Base-by-base conservation (phyloP, 2,329 filamentous ascomycete species). In the Anthostomella pinea region DNA sequence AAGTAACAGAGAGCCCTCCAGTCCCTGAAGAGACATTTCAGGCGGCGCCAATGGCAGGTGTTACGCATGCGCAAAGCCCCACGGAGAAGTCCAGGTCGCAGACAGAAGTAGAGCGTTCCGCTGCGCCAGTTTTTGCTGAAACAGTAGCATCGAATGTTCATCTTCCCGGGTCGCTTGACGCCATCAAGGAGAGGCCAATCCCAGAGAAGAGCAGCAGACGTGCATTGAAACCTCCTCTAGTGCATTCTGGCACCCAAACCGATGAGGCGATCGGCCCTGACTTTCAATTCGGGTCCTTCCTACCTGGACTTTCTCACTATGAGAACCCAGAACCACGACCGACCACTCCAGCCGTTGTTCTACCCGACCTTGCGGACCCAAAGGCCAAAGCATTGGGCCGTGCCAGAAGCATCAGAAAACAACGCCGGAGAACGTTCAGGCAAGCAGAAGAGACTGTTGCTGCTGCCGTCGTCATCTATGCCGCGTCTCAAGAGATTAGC, bases 391-490 rank as follows among this genome's bases (percentile, higher is more conserved):
- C 63, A 35, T 55, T 72, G 35, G 65, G 58, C 30, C 57, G 68
- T 29, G 64, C 61, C 15, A 66, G 60, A 35, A 72, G 65, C 30
- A 50, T 74, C 13, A 66, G 64, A 36, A 68, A 67, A 34, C 68
- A 67, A 45, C 64, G 67, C 35, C 69, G 64, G 39, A 59, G 67
- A 39, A 64, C 64, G n/a, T 57, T 71, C 21, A 65, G 63, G 23
- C 59, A 68, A 11, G 69, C 68, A 11, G 73, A 78, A 53, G 75
- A 77, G 39, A 66, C 69, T 21, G 58, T 77, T 20, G 74, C 74
- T 21, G 69, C 73, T 21, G 74, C 70, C 10, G 73, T 76, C 16
- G 65, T 76, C 16, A 67, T 77, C 14, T 74, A 73, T 43, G 73
- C 75, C 24, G 65, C 72, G 7, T 70, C 65, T 21, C 70, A 72